phyloP scores from a whole-genome alignment of 164 flowering plant genomes.

The Berberis vulgaris region DNA sequence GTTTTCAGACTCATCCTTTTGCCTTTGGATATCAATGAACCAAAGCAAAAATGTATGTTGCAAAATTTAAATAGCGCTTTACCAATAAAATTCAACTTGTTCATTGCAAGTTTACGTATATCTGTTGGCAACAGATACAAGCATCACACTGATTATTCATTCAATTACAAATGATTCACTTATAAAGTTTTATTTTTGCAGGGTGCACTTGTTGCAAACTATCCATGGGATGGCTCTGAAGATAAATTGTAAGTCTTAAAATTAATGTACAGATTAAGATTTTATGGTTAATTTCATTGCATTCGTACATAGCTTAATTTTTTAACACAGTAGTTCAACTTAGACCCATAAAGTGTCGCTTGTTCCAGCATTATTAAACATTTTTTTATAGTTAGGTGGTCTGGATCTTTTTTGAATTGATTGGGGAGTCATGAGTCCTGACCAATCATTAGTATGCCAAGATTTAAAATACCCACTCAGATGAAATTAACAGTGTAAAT shows the following conservation, averaged over 20 bases:
- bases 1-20: too few species aligned
- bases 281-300: neutral
- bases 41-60: too few species aligned
- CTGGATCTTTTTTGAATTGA: neutral
- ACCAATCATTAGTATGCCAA: neutral
- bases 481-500: neutral
- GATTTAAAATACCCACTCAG: neutral
- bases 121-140: too few species aligned
- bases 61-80: too few species aligned
- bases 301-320: neutral
- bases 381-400: neutral
- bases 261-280: neutral
- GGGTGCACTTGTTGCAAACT: conserved; percentile 99
- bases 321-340: neutral
- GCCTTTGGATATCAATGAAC: too few species aligned
- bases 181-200: conserved; percentile 16
- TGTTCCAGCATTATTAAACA: neutral
- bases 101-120: too few species aligned
- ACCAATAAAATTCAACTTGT: too few species aligned
- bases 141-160: too few species aligned
- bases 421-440: neutral
- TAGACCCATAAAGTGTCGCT: neutral
- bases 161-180: neutral
- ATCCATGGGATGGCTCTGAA: conserved; percentile 95
- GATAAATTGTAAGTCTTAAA: conserved; percentile 40